A percentile compares a stretch with the other conserved stretches of the same genome.
phyloP scores from a whole-genome alignment of 805 yeast genomes.

The Ogataea neopini region DNA sequence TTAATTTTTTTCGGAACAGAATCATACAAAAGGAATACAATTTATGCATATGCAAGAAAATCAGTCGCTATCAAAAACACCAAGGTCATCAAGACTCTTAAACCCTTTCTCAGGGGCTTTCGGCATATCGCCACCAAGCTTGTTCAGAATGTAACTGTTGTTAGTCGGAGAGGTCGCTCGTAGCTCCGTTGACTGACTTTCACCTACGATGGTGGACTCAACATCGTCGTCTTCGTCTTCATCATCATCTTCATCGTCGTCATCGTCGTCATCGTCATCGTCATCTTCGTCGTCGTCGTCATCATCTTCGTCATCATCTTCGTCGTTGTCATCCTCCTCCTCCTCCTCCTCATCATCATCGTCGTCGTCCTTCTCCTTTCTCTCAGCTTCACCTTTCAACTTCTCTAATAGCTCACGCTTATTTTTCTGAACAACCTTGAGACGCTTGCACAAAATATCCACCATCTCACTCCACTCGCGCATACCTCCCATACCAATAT shows the following conservation, averaged over 20 bases:
- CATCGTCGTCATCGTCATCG: conserved; percentile 23
- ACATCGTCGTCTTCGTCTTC: conserved; percentile 17
- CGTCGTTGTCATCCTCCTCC: conserved; percentile 41
- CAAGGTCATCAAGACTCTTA: conserved; percentile 19
- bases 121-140: conserved; percentile 7
- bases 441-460: conserved; percentile 72
- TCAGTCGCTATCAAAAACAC: conserved; percentile 1
- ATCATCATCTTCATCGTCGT: conserved; percentile 18
- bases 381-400: conserved; percentile 43
- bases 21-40: not conserved
- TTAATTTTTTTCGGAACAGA: not conserved
- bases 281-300: conserved; percentile 19
- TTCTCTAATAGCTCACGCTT: conserved; percentile 49
- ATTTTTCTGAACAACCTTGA: conserved; percentile 60
- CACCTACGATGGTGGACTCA: conserved; percentile 11
- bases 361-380: conserved; percentile 41
- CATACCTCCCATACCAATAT: conserved; percentile 99
- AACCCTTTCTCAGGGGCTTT: conserved; percentile 1
- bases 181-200: not conserved
- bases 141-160: conserved; percentile 15
- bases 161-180: conserved; percentile 20
- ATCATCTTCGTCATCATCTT: conserved; percentile 31
- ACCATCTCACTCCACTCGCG: conserved; percentile 96
- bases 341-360: conserved; percentile 41
- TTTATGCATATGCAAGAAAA: not conserved